A percentile compares a stretch with the other conserved stretches of the same genome.
Evolutionary conservation across 2,329 filamentous ascomycete genomes (phyloP).

Genomic region (Huntiella decipiens): DNA sequence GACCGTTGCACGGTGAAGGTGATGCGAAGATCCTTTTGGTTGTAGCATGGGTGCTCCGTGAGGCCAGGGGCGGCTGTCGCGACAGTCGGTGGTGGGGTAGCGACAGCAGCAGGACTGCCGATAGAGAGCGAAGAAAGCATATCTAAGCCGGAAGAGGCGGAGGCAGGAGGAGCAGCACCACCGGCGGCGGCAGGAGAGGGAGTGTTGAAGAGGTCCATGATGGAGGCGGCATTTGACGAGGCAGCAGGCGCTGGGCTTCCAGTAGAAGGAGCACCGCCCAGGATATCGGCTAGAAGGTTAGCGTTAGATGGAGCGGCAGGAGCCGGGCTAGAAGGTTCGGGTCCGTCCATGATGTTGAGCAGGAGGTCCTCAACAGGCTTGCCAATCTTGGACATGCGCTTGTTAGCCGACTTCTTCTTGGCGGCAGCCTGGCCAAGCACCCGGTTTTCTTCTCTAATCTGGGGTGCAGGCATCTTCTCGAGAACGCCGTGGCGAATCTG

Average conservation of each 20-base stretch:
- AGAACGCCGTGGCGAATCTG: constrained; percentile 74
- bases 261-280: constrained; percentile 45
- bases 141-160: constrained; percentile 27
- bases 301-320: constrained; percentile 49
- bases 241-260: constrained; percentile 27
- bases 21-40: constrained; percentile 67
- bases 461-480: constrained; percentile 93
- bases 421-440: constrained; percentile 59
- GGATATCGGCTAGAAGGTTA: constrained; percentile 78
- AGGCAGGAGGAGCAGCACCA: constrained; percentile 16
- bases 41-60: constrained; percentile 55
- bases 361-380: constrained; percentile 85
- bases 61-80: constrained; percentile 22
- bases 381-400: constrained; percentile 55
- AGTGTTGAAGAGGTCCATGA: constrained; percentile 73
- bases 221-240: constrained; percentile 43
- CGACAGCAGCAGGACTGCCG: constrained; percentile 16
- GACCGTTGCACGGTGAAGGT: constrained; percentile 72
- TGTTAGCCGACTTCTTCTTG: constrained; percentile 49
- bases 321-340: constrained; percentile 23
- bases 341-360: constrained; percentile 64
- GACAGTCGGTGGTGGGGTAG: constrained; percentile 16
- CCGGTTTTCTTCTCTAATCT: constrained; percentile 87
- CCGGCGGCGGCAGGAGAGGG: constrained; percentile 21
- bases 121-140: constrained; percentile 28